phyloP scores from a whole-genome alignment of 371 early-diverging fungal species.

The Mortierella sp. region DNA sequence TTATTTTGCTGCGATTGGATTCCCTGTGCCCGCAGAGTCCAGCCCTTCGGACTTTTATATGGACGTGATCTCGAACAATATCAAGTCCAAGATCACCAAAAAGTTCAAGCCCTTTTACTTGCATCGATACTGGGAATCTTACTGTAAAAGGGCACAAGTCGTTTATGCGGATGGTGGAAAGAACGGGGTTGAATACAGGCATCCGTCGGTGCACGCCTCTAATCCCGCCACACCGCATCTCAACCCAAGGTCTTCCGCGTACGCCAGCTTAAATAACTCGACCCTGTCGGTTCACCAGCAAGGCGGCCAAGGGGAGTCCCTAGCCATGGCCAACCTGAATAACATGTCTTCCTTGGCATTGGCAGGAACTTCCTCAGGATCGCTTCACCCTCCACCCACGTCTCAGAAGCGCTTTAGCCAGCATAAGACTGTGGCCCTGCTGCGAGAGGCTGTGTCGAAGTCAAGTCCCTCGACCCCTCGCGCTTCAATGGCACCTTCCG shows the following conservation, averaged over 20 bases:
- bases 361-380: not conserved
- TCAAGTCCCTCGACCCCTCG: slow-evolving; percentile 28
- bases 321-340: slow-evolving; percentile 26
- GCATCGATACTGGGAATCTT: slow-evolving; percentile 50
- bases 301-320: slow-evolving; percentile 5
- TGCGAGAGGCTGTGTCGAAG: slow-evolving; percentile 8
- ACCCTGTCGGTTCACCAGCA: slow-evolving; percentile 83
- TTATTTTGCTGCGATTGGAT: slow-evolving; percentile 71
- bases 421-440: slow-evolving; percentile 31
- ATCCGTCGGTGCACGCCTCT: slow-evolving; percentile 56
- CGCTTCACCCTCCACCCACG: slow-evolving; percentile 32
- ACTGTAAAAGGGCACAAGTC: slow-evolving; percentile 42
- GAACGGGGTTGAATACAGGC: slow-evolving; percentile 74
- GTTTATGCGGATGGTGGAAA: slow-evolving; percentile 79
- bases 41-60: slow-evolving; percentile 74
- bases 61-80: slow-evolving; percentile 64
- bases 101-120: slow-evolving; percentile 54
- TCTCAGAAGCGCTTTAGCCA: slow-evolving; percentile 7
- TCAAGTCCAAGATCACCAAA: slow-evolving; percentile 46
- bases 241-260: slow-evolving; percentile 35
- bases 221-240: slow-evolving; percentile 63
- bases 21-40: slow-evolving; percentile 61
- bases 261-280: slow-evolving; percentile 88
- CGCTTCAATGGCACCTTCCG: slow-evolving; percentile 40
- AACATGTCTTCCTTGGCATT: slow-evolving; percentile 3